Evolutionary conservation across 495 filamentous ascomycete species (phyloP).

Genomic region (Aspergillus carlsbadensis): DNA sequence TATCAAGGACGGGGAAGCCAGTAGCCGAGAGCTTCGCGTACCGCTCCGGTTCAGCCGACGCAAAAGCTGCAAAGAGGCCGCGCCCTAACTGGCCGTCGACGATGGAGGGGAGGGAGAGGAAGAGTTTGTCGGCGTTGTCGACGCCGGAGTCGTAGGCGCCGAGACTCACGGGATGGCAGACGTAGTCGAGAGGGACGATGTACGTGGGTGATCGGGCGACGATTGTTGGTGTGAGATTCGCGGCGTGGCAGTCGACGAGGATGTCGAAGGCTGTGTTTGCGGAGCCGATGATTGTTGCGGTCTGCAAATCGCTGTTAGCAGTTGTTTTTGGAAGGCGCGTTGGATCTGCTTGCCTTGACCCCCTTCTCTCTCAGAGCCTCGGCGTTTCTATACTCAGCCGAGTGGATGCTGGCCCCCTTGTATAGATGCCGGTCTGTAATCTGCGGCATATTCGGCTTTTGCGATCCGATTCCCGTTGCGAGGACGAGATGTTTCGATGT

Average conservation of each 20-base stretch:
- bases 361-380: constrained; percentile 9
- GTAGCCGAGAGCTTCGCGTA: constrained; percentile 17
- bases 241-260: constrained; percentile 40
- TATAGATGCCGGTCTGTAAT: constrained; percentile 27
- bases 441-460: constrained; percentile 26
- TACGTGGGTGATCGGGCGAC: constrained; percentile 34
- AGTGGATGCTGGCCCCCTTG: constrained; percentile 36
- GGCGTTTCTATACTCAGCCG: constrained; percentile 29
- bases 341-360: constrained; percentile 7
- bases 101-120: constrained; percentile 13
- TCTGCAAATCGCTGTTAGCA: too few species aligned
- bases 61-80: constrained; percentile 13
- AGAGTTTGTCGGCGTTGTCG: constrained; percentile 17
- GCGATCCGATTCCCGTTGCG: constrained; percentile 32
- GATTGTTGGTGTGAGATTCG: constrained; percentile 40
- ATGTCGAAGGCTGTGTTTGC: constrained; percentile 51
- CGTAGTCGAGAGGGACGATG: constrained; percentile 28
- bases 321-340: too few species aligned
- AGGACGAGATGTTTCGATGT: constrained; percentile 29
- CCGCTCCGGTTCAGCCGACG: not conserved
- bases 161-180: constrained; percentile 17
- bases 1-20: constrained; percentile 27
- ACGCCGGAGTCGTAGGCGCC: constrained; percentile 24
- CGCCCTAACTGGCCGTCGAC: constrained; percentile 20
- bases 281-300: constrained; percentile 42